A percentile compares a stretch with the other conserved stretches of the same genome.
These are phyloP conservation scores for Mycena rebaudengoi DNA, from an alignment of 768 basidiomycete species.

Conservation along the genomic window DNA sequence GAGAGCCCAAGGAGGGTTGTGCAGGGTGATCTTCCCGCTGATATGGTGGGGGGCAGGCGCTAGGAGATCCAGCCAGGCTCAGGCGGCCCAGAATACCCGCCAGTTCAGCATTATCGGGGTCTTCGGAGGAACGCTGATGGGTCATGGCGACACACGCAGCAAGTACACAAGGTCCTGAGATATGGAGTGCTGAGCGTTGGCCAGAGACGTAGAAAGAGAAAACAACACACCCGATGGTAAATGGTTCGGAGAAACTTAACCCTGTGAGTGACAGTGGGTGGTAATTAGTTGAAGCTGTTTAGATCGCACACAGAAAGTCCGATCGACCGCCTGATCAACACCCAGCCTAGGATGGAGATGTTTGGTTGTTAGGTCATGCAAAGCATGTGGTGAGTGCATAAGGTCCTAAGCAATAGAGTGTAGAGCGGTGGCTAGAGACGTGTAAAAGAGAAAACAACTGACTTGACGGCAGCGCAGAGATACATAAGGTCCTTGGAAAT, in stretches of 20 bases:
- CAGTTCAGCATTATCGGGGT: background rate
- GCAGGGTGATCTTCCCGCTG: background rate
- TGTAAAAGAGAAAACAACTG: too few species aligned
- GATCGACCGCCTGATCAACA: background rate
- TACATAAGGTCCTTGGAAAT: too few species aligned
- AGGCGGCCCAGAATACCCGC: background rate
- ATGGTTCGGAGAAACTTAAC: background rate
- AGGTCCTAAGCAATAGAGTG: too few species aligned
- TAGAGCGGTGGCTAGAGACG: too few species aligned
- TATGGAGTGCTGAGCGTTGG: background rate
- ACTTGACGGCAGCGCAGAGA: too few species aligned
- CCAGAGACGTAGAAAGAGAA: background rate
- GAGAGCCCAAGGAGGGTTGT: too few species aligned
- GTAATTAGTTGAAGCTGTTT: too few species aligned
- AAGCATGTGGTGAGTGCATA: background rate
- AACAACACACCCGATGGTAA: background rate
- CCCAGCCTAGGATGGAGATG: too few species aligned
- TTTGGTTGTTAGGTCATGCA: too few species aligned
- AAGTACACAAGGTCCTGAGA: background rate
- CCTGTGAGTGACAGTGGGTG: background rate
- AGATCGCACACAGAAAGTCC: too few species aligned
- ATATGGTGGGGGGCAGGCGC: background rate
- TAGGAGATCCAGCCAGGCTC: background rate
- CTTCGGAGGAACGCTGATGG: background rate
- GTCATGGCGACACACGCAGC: background rate